Conservation (phyloP, 352 stramenopile species). For the Globisporangium nodosum region DNA sequence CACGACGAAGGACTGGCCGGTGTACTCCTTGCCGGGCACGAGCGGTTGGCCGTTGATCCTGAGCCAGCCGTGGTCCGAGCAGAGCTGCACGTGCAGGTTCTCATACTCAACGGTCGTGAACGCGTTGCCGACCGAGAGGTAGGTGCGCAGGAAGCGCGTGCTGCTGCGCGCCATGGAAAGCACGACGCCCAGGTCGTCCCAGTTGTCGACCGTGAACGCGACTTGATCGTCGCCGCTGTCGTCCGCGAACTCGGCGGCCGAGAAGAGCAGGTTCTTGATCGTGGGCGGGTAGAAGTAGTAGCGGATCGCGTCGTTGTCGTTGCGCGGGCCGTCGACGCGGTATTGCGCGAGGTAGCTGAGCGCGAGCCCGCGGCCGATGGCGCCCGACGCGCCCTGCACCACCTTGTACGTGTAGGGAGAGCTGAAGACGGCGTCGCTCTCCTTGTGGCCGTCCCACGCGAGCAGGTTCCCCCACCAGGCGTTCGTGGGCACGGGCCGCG, state of each 20-base stretch:
- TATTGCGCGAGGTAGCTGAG: constrained; percentile 74
- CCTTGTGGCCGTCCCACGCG: constrained; percentile 38
- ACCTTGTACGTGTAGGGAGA: constrained; percentile 70
- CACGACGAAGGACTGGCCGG: constrained; percentile 43
- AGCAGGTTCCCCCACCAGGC: constrained; percentile 84
- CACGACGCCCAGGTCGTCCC: constrained; percentile 73
- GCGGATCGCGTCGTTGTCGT: constrained; percentile 78
- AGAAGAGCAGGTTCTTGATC: constrained; percentile 74
- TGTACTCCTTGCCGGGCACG: constrained; percentile 28
- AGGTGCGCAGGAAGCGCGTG: constrained; percentile 30
- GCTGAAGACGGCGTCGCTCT: constrained; percentile 71
- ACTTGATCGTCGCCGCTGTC: constrained; percentile 5
- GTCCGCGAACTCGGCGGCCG: constrained; percentile 35
- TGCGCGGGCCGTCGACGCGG: constrained; percentile 50
- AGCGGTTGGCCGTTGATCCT: constrained; percentile 45
- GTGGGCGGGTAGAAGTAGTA: constrained; percentile 79
- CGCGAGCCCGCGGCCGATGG: constrained; percentile 44
- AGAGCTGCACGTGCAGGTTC: constrained; percentile 54
- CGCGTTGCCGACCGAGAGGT: constrained; percentile 65
- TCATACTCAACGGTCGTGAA: constrained; percentile 73
- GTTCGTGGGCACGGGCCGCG: constrained; percentile 63
- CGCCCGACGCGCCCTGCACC: constrained; percentile 21
- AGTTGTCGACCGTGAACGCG: constrained; percentile 45
- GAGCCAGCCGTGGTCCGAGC: constrained; percentile 56
- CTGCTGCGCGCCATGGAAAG: constrained; percentile 24